Conservation (phyloP, 495 filamentous ascomycete species). For the Penicillium psychrofluorescens region DNA sequence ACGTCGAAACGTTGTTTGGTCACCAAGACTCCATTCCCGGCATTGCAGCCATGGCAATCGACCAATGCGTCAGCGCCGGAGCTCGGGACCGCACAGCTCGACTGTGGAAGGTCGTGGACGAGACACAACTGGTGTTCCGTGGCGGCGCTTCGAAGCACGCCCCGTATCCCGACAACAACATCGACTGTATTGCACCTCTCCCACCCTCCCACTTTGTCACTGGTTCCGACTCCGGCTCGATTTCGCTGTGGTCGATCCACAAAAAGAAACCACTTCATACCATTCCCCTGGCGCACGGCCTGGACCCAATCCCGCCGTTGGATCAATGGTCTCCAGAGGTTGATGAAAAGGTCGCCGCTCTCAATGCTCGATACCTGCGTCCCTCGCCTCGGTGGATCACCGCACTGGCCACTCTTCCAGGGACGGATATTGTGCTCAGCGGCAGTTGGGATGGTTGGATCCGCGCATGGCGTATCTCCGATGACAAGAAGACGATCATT, state of each 20-base stretch:
- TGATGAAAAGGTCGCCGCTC: constrained; percentile 51
- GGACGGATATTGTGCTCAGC: constrained; percentile 77
- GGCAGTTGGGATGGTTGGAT: constrained; percentile 92
- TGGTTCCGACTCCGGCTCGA: constrained; percentile 77
- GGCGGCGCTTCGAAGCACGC: constrained; percentile 57
- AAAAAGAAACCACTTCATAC: constrained; percentile 94
- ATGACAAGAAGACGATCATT: constrained; percentile 76
- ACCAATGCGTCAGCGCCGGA: constrained; percentile 86
- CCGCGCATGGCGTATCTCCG: constrained; percentile 73
- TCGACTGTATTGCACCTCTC: constrained; percentile 83
- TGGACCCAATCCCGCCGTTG: constrained; percentile 57
- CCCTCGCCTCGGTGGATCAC: constrained; percentile 76
- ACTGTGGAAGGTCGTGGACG: constrained; percentile 94
- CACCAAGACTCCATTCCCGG: constrained; percentile 87
- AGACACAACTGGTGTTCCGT: constrained; percentile 90
- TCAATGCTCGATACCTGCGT: constrained; percentile 37
- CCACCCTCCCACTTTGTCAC: constrained; percentile 90
- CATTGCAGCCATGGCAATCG: constrained; percentile 72
- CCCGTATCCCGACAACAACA: constrained; percentile 67
- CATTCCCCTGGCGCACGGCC: constrained; percentile 72
- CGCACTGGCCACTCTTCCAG: constrained; percentile 75
- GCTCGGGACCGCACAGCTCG: constrained; percentile 87
- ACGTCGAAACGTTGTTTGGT: constrained; percentile 91
- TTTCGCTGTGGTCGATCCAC: constrained; percentile 83
- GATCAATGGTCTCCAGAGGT: constrained; percentile 65